Percentiles rank a stretch among this genome's conserved stretches.
Evolutionary conservation across 192 early-diverging fungal species (phyloP).

Genomic region (Mortierella hygrophila): DNA sequence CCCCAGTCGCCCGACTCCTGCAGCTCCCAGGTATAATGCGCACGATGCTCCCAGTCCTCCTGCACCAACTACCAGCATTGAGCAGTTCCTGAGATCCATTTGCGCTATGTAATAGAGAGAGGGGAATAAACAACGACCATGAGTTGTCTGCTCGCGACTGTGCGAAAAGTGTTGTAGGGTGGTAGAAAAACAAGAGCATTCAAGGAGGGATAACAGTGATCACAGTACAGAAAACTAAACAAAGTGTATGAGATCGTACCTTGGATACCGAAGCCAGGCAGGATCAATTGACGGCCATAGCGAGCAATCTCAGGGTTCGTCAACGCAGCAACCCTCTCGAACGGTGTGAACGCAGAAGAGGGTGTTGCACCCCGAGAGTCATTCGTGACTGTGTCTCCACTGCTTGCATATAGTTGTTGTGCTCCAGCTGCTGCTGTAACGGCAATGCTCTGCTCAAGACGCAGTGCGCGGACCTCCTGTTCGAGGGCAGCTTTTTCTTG

Average conservation of each 20-base stretch:
- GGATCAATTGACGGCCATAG: conserved; percentile 88
- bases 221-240: neutral
- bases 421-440: neutral
- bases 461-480: conserved; percentile 26
- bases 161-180: neutral
- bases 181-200: neutral
- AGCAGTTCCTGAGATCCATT: conserved; percentile 76
- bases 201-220: neutral
- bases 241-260: conserved; percentile 55
- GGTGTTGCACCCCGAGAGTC: neutral
- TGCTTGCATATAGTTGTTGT: neutral
- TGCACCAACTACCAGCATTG: conserved; percentile 91
- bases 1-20: conserved; percentile 88
- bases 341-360: conserved; percentile 1
- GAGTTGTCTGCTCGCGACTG: neutral
- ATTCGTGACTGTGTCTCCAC: neutral
- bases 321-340: conserved; percentile 56
- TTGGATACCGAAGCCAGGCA: conserved; percentile 80
- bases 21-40: conserved; percentile 88
- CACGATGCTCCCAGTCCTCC: conserved; percentile 95
- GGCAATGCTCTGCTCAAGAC: conserved; percentile 14
- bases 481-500: conserved; percentile 36
- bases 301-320: conserved; percentile 81
- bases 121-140: neutral
- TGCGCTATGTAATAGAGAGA: conserved; percentile 68